Conservation (phyloP, 129 eudicot species). For the Tanacetum coccineum region DNA sequence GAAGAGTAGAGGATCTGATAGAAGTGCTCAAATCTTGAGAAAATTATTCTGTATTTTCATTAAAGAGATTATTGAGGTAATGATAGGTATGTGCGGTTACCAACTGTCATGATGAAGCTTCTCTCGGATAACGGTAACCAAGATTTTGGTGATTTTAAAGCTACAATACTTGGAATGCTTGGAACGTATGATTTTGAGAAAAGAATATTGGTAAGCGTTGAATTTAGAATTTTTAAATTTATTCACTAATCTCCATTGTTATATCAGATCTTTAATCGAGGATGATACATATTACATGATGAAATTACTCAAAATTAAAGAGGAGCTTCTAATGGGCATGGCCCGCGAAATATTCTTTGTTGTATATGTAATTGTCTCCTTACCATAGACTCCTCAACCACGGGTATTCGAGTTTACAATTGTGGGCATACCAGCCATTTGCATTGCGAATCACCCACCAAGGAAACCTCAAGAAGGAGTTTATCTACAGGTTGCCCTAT, state of each 20-base stretch:
- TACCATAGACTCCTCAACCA: background rate
- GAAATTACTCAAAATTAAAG: slow-evolving; percentile 80
- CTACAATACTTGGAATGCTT: slow-evolving; percentile 92
- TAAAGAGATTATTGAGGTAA: no score
- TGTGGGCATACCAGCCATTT: slow-evolving; percentile 93
- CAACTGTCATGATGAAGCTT: slow-evolving; percentile 80
- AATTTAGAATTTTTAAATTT: background rate
- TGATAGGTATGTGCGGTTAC: slow-evolving; percentile 87
- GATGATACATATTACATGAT: slow-evolving; percentile 82
- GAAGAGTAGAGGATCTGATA: no score
- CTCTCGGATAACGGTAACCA: slow-evolving; percentile 80
- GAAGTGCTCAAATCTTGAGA: no score
- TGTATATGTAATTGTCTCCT: slow-evolving; percentile 73
- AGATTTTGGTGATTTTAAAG: slow-evolving; percentile 94
- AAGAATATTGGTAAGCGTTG: slow-evolving; percentile 64
- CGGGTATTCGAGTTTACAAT: slow-evolving; percentile 65
- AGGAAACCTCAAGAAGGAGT: background rate
- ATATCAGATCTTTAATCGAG: slow-evolving; percentile 69
- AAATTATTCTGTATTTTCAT: no score
- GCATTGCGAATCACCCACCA: slow-evolving; percentile 53
- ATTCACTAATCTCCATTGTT: slow-evolving; percentile 13
- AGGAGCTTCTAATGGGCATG: slow-evolving; percentile 92
- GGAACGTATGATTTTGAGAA: slow-evolving; percentile 92
- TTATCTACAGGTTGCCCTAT: slow-evolving; percentile 69
- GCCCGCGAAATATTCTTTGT: slow-evolving; percentile 63